These are phyloP conservation scores for Phytophthora citrophthora DNA, from an alignment of 352 stramenopile genomes.

Conservation along the genomic window DNA sequence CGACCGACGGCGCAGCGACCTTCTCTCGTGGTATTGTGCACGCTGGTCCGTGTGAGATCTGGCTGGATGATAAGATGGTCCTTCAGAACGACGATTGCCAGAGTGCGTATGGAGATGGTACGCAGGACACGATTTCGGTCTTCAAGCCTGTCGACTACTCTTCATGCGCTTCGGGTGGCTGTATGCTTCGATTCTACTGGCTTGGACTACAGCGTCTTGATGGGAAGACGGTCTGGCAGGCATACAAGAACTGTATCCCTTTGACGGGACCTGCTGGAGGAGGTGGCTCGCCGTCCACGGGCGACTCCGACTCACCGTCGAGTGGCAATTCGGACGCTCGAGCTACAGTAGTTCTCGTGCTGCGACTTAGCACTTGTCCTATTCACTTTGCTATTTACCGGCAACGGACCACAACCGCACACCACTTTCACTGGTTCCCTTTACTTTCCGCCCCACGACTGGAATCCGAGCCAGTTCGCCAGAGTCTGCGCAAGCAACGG, in stretches of 20 bases:
- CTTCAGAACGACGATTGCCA: conserved; percentile 43
- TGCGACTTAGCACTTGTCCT: too few species aligned
- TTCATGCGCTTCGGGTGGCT: conserved; percentile 29
- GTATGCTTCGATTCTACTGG: conserved; percentile 45
- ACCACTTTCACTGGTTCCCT: too few species aligned
- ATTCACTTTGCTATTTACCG: too few species aligned
- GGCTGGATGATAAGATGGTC: conserved; percentile 35
- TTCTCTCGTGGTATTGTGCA: conserved; percentile 40
- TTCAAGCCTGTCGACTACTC: conserved; percentile 46
- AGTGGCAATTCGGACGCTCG: background rate
- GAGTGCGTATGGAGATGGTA: conserved; percentile 29
- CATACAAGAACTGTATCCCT: conserved; percentile 48
- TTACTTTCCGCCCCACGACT: too few species aligned
- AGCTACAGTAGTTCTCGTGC: too few species aligned
- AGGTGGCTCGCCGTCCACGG: background rate
- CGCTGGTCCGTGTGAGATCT: conserved; percentile 36
- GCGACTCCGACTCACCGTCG: conserved; percentile 2
- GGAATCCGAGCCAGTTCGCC: too few species aligned
- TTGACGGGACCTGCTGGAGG: conserved; percentile 17
- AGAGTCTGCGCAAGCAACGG: too few species aligned
- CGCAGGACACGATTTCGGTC: conserved; percentile 27
- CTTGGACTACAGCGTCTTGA: conserved; percentile 33
- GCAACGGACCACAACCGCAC: too few species aligned
- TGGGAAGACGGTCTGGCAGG: conserved; percentile 33
- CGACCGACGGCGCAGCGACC: conserved; percentile 31